Conservation (phyloP, 2,329 filamentous ascomycete genomes). For the Colletotrichum euphorbiae region DNA sequence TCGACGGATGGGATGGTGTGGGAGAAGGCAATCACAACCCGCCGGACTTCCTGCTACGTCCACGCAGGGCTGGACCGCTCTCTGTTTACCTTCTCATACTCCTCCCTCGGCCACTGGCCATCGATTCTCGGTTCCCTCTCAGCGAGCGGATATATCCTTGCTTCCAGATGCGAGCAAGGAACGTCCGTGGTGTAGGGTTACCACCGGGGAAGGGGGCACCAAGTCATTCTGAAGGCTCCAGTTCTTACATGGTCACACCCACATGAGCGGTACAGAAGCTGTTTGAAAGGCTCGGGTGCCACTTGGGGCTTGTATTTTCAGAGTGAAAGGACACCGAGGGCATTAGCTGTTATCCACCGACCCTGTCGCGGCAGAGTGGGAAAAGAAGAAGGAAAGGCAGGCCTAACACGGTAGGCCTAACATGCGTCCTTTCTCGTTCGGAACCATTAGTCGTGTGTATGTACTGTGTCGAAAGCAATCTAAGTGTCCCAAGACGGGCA, state of each 20-base stretch:
- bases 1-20: conserved; percentile 19
- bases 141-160: conserved; percentile 22
- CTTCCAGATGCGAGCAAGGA: not conserved
- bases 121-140: not conserved
- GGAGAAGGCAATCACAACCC: not conserved
- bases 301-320: conserved; percentile 9
- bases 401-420: conserved; percentile 1
- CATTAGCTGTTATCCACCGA: conserved; percentile 6
- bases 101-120: not conserved
- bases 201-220: not conserved
- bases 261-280: conserved; percentile 20
- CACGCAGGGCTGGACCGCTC: conserved; percentile 14
- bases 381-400: conserved; percentile 2
- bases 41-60: conserved; percentile 3
- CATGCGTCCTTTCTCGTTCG: not conserved
- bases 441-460: not conserved
- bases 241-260: conserved; percentile 21
- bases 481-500: not conserved
- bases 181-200: conserved; percentile 24
- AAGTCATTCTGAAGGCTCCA: conserved; percentile 15
- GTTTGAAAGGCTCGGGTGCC: conserved; percentile 30
- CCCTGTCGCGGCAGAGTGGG: conserved; percentile 17
- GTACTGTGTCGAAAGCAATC: not conserved
- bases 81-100: not conserved
- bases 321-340: conserved; percentile 19